These are phyloP conservation scores for Hevea brasiliensis DNA, from an alignment of 345 rosid genomes.

Conservation along the genomic window DNA sequence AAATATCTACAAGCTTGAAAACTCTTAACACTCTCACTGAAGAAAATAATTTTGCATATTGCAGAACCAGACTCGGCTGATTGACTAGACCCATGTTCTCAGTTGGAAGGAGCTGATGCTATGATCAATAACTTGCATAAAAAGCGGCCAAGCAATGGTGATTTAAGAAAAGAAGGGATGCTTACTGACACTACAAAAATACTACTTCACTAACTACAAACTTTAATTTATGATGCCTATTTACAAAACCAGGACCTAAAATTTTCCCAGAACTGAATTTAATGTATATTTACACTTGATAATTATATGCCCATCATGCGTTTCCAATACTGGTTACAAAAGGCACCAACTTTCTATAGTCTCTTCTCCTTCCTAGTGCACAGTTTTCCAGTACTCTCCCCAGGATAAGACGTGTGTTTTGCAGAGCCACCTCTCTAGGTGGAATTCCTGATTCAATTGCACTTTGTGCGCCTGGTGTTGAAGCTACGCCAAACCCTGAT, in stretches of 20 bases:
- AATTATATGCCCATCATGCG: slow-evolving; percentile 25
- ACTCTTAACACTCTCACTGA: too few species aligned
- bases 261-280: too few species aligned
- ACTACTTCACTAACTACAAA: neutral
- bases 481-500: slow-evolving; percentile 40
- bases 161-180: neutral
- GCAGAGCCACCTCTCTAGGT: slow-evolving; percentile 79
- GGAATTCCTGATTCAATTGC: slow-evolving; percentile 59
- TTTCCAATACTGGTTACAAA: slow-evolving; percentile 73
- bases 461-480: slow-evolving; percentile 42
- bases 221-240: slow-evolving; percentile 24
- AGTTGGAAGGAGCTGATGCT: too few species aligned
- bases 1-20: too few species aligned
- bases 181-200: neutral
- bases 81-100: too few species aligned
- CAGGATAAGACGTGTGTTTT: slow-evolving; percentile 80
- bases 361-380: slow-evolving; percentile 80
- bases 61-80: too few species aligned
- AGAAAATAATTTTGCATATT: too few species aligned
- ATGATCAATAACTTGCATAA: neutral
- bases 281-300: neutral
- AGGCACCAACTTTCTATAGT: slow-evolving; percentile 82
- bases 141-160: neutral
- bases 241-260: slow-evolving; percentile 22
- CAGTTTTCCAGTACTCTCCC: slow-evolving; percentile 88